phyloP scores from a whole-genome alignment of 345 rosid genomes.

The Brassica cretica region DNA sequence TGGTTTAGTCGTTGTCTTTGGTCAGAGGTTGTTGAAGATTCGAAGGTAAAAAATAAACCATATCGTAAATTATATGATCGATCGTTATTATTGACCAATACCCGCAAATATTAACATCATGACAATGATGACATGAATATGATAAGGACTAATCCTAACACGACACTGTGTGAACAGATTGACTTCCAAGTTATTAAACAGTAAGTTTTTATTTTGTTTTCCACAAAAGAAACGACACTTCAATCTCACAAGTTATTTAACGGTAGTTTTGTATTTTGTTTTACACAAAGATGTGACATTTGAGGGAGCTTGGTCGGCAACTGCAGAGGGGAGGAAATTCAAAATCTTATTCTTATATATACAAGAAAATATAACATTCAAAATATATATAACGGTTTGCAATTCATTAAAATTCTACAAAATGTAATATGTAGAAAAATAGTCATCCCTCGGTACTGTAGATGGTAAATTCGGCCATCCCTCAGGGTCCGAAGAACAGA shows the following conservation, averaged over 20 bases:
- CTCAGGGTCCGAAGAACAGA: too few species aligned
- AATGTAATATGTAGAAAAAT: too few species aligned
- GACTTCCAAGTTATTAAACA: neutral
- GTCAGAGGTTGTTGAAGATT: neutral
- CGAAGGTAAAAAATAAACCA: neutral
- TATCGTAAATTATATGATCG: neutral
- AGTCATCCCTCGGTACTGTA: too few species aligned
- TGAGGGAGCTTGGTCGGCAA: constrained; percentile 33
- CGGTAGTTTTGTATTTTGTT: constrained; percentile 9
- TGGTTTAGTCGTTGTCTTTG: neutral
- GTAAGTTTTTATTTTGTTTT: constrained; percentile 10
- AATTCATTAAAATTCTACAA: too few species aligned
- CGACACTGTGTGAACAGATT: constrained; percentile 26
- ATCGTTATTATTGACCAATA: neutral
- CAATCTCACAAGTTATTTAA: neutral
- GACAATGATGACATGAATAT: neutral
- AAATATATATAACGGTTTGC: neutral
- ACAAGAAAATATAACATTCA: neutral
- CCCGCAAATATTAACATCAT: neutral
- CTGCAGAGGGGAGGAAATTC: neutral
- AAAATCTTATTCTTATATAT: neutral
- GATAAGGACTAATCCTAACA: neutral
- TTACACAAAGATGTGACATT: constrained; percentile 31
- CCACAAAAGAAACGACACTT: constrained; percentile 20
- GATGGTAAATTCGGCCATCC: too few species aligned